These are phyloP conservation scores for Aspergillus spinulosporus DNA, from an alignment of 2,329 filamentous ascomycete genomes.

Conservation along the genomic window DNA sequence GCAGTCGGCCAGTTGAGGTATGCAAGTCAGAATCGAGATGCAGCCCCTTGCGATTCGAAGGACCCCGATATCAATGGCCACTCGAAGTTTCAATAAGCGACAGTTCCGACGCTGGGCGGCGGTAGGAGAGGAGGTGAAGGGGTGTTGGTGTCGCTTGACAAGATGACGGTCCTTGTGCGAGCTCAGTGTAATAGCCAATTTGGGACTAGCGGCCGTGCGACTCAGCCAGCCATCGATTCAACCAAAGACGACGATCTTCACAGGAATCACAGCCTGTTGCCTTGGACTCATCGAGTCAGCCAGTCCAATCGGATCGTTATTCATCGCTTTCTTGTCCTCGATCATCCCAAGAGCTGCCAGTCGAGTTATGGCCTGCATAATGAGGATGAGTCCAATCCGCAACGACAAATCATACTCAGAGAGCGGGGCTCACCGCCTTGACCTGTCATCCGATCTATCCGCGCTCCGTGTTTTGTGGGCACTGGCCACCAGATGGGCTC, in stretches of 20 bases:
- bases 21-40: background rate
- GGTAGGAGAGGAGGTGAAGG: too few relatives aligned
- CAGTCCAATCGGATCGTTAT: background rate
- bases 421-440: background rate
- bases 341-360: background rate
- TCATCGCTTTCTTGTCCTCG: background rate
- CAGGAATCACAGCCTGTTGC: background rate
- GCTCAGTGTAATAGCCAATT: background rate
- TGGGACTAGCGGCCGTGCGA: background rate
- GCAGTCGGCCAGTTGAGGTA: background rate
- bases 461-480: background rate
- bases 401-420: background rate
- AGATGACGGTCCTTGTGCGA: too few relatives aligned
- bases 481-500: background rate
- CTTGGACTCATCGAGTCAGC: background rate
- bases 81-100: background rate
- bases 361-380: background rate
- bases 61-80: background rate
- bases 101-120: too few relatives aligned
- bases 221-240: background rate
- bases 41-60: background rate
- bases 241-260: background rate
- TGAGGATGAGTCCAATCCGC: background rate
- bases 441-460: background rate
- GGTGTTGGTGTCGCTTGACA: too few relatives aligned